These are phyloP conservation scores for Canna indica DNA, from an alignment of 176 grass and related monocot species.

Conservation along the genomic window DNA sequence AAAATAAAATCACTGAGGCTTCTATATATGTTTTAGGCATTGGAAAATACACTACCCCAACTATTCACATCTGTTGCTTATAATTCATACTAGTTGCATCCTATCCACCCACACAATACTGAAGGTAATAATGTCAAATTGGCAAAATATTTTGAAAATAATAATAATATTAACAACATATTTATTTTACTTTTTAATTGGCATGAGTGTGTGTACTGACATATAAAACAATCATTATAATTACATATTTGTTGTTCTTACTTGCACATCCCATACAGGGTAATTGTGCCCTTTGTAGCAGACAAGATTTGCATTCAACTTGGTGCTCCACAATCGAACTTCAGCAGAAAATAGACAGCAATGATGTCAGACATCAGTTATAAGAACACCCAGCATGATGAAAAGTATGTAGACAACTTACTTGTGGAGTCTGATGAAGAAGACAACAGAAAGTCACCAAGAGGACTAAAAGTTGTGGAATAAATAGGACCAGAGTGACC, in stretches of 20 bases:
- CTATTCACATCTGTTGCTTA: not conserved
- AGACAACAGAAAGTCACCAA: constrained; percentile 85
- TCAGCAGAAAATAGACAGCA: constrained; percentile 14
- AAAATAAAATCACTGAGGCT: not conserved
- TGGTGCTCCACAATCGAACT: constrained; percentile 96
- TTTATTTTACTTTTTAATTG: not conserved
- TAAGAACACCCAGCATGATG: constrained; percentile 2
- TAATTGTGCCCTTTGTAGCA: constrained; percentile 98
- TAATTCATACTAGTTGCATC: not conserved
- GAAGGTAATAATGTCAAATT: not conserved
- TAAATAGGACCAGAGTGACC: constrained; percentile 93
- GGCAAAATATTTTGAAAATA: not conserved
- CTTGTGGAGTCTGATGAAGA: constrained; percentile 92
- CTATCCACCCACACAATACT: not conserved
- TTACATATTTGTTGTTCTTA: constrained; percentile 27
- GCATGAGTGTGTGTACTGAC: not conserved
- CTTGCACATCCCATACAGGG: constrained; percentile 95
- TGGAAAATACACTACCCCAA: not conserved
- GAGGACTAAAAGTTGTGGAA: constrained; percentile 73
- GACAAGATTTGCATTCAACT: constrained; percentile 85
- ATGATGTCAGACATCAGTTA: constrained; percentile 4
- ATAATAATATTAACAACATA: no score
- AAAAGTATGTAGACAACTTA: constrained; percentile 31
- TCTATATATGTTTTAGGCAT: not conserved
- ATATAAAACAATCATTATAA: not conserved